Evolutionary conservation across 768 basidiomycete genomes (phyloP), one percentile per base, ranked within the genome.

Genomic region (Sporobolomyces phaffii): DNA sequence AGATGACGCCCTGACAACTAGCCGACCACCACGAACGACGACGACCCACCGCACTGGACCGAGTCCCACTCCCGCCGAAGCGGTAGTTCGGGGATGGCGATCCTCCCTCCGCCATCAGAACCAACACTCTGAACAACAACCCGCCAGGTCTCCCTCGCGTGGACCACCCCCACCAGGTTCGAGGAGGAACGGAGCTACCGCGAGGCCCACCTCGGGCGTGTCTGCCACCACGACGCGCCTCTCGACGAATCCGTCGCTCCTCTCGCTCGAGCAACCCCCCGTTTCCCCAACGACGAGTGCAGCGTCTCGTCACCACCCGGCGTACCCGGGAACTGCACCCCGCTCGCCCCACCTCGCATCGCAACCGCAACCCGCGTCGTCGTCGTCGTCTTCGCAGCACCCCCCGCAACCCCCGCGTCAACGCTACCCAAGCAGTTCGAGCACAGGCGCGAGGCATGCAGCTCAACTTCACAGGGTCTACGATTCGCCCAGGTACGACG

Each of bases 401-500:
- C 48, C 5, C 17, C 60, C 28, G 18, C 43, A 38, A 4, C n/a
- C 26, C 10, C 41, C 5, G n/a, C 26, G 33, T 13, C 24, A 36
- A 18, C 31, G 31, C n/a, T 29, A 15, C 22, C 17, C 36, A 15
- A 13, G 14, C n/a, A 28, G 4, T 20, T 17, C 31, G 1, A n/a
- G 20, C 20, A 10, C 11, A 45, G 20, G 22, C 22, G 48, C 43
- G 5, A 47, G 45, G 11, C 59, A 54, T 33, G 53, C 49, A 11
- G 34, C 22, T 6, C 51, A 60, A 24, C 24, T 52, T 15, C 10
- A 56, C 7, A 34, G 45, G n/a, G 53, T 49, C 2, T 58, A 58
- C 62, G 38, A 38, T 3, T 26, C 31, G 10, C 26, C 26, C 17
- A 24, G 31, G 18, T 72, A 72, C 65, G 70, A 72, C 44, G 62